Evolutionary conservation across 345 rosid species (phyloP), one percentile per base, ranked within the genome.

Genomic region (Acer campestre): DNA sequence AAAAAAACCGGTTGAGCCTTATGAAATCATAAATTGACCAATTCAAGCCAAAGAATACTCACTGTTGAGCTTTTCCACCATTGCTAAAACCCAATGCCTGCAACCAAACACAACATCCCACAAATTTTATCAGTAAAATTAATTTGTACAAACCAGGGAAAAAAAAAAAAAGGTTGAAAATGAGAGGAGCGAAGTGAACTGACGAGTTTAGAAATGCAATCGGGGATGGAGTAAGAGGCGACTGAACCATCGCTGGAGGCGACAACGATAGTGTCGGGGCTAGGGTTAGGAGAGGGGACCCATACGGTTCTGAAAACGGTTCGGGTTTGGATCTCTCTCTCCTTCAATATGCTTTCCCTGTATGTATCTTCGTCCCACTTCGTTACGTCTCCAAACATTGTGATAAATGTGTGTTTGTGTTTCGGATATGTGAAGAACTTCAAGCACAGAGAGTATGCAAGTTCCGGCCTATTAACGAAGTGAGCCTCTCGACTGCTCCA

Each of bases 241-340:
- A 96, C 42, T 14, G 88, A 87, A 72, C 99, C 99, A 70, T 96
- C 95, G 61, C 99, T 96, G 75, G 92, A 82, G 64, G 95, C 95
- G 67, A 82, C 89, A 61, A 94, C 88, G 78, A 96, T 70, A 70
- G 80, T 68, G 70, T 91, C 91, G 0, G 95, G 94, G 72, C 73
- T 84, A 61, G 90, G 86, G 80, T 75, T 83, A 29, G 31, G 68
- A 38, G 97, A 85, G 67, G 98, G 97, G 63, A 90, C 85, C 97
- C 98, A 96, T 12, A 83, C 87, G 63, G 98, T 88, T 78, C 97
- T 82, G 78, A 93, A 94, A 0, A 93, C 95, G 71, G 93, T 93
- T 20, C 89, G 91, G 58, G 89, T 83, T 69, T 81, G 87, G 68
- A 87, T 65, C 79, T 91, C 97, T 80, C 94, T 88, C 61, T 90